Evolutionary conservation across 1,139 yeast species (phyloP).

Genomic region (Scheffersomyces stambukii): DNA sequence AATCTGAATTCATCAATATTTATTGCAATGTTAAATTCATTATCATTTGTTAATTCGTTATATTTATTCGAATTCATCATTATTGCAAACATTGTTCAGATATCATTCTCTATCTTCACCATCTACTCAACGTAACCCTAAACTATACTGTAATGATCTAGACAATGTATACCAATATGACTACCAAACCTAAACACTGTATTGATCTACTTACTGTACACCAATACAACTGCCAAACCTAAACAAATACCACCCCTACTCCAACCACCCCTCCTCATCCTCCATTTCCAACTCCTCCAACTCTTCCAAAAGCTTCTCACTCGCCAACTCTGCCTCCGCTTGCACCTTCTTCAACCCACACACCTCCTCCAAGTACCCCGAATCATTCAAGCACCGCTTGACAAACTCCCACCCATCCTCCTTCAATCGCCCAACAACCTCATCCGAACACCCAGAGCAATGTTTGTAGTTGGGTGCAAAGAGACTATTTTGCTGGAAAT

Average conservation of each 20-base stretch:
- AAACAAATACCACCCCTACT: not conserved
- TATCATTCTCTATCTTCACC: too few relatives aligned
- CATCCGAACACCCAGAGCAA: constrained; percentile 81
- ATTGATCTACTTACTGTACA: not conserved
- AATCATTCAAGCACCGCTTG: constrained; percentile 58
- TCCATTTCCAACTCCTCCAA: constrained; percentile 35
- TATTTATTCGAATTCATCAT: too few relatives aligned
- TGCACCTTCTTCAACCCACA: constrained; percentile 78
- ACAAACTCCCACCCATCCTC: constrained; percentile 79
- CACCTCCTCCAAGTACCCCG: constrained; percentile 63
- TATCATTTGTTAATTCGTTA: too few relatives aligned
- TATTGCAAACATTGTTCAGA: too few relatives aligned
- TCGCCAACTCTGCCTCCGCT: constrained; percentile 64
- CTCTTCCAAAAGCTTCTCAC: constrained; percentile 30
- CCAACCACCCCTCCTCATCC: constrained; percentile 28
- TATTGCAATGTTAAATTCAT: too few relatives aligned
- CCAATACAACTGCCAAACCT: not conserved
- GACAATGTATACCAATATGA: too few relatives aligned
- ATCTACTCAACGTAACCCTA: too few relatives aligned
- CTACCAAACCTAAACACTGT: too few relatives aligned
- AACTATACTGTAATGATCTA: too few relatives aligned
- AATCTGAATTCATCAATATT: too few relatives aligned
- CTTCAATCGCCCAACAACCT: constrained; percentile 49
- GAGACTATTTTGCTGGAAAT: constrained; percentile 59
- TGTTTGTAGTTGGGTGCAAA: constrained; percentile 66